Evolutionary conservation across 768 basidiomycete species (phyloP), one percentile per base, ranked within the genome.

Genomic region (Gyrodon lividus): DNA sequence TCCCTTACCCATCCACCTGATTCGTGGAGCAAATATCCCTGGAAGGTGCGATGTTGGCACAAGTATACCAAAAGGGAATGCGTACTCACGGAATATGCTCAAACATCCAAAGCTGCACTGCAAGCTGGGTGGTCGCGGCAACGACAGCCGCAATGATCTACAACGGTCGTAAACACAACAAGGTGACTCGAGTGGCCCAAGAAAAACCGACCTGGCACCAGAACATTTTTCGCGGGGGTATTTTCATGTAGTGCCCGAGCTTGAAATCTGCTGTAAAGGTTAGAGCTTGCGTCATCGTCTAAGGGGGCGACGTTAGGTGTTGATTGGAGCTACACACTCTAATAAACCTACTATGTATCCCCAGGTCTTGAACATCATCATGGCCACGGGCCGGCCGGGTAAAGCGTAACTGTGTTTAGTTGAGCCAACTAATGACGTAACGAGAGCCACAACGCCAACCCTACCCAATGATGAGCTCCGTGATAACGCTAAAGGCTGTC

Each of bases 281-380:
- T 37, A 90, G 64, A 1, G 88, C 87, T 68, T 68, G 63, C 17
- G 61, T 41, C 72, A 74, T 72, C 9, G 68, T 55, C 58, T 59
- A 20, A 23, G 6, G 26, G 41, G 12, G 26, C 47, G 22, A 6
- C 9, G 2, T 65, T n/a, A 59, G 49, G 3, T 2, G 1, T 13
- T 28, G 5, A 2, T 2, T 39, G 13, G 19, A 22, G n/a, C 5
- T 1, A 20, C 7, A 23, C n/a, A 7, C 41, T 14, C 22, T n/a
- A 10, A 4, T 23, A 8, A 34, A 41, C 63, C 31, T 23, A 70
- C 83, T 51, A 86, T 83, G 59, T 87, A 89, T 28, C 89, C 87
- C 76, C 77, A 89, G 0, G 86, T 87, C 79, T 89, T 91, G 78
- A 90, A 90, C 74, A 91, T 73, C 89, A 92, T 89, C 77, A 83